Conservation (phyloP, 192 early-diverging fungal species). For the Rhizoclosmatium globosum region DNA sequence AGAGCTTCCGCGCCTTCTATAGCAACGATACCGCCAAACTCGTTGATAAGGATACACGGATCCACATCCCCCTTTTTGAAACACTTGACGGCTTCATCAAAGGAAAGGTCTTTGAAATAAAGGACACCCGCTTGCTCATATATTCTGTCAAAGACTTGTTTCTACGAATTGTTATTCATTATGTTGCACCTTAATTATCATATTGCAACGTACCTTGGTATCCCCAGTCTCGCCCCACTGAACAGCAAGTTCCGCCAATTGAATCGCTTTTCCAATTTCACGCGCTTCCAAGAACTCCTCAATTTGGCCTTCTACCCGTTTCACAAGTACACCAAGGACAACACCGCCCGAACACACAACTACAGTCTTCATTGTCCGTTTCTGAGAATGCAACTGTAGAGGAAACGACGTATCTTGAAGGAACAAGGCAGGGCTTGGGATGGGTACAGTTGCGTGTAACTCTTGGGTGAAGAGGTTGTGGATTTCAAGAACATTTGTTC, state of each 20-base stretch:
- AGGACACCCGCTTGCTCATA: conserved; percentile 73
- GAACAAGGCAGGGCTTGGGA: conserved; percentile 43
- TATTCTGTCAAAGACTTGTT: conserved; percentile 33
- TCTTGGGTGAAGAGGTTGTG: conserved; percentile 78
- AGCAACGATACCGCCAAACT: conserved; percentile 34
- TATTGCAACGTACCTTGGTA: conserved; percentile 37
- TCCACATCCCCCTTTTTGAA: conserved; percentile 73
- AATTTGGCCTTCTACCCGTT: conserved; percentile 60
- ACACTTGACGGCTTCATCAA: conserved; percentile 70
- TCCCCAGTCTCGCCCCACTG: conserved; percentile 54
- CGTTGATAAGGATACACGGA: conserved; percentile 58
- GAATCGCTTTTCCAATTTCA: conserved; percentile 68
- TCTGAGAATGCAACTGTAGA: conserved; percentile 34
- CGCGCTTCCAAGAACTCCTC: conserved; percentile 64
- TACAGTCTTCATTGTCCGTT: conserved; percentile 43
- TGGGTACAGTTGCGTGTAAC: conserved; percentile 60
- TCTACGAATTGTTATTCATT: background rate
- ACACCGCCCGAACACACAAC: conserved; percentile 60
- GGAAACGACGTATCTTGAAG: conserved; percentile 56
- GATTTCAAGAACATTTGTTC: conserved; percentile 73
- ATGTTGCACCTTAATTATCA: background rate
- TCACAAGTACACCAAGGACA: conserved; percentile 68
- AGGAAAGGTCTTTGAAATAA: conserved; percentile 67
- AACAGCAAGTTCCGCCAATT: conserved; percentile 65
- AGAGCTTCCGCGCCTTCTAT: background rate